Percentiles rank a stretch among this genome's conserved stretches.
Conservation (phyloP, 768 basidiomycete species). For the Suillus cothurnatus region DNA sequence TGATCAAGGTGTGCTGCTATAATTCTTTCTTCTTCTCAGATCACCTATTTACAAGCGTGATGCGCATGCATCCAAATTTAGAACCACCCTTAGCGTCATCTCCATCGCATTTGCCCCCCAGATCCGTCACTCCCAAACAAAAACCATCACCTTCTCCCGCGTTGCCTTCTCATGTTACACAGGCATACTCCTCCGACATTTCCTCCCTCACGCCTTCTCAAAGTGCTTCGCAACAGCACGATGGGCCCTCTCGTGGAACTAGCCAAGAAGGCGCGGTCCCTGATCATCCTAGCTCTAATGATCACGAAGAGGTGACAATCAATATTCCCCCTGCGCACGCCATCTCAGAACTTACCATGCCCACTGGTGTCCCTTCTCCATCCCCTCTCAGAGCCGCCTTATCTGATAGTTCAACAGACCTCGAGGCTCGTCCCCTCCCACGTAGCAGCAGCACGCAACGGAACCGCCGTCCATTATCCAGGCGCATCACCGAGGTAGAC, state of each 20-base stretch:
- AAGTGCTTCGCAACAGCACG: slow-evolving; percentile 60
- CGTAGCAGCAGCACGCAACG: slow-evolving; percentile 11
- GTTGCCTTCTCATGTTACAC: slow-evolving; percentile 10
- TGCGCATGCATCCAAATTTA: not conserved
- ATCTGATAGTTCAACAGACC: not conserved
- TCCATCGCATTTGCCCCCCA: slow-evolving; percentile 9
- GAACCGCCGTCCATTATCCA: slow-evolving; percentile 25
- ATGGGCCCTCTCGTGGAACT: slow-evolving; percentile 19
- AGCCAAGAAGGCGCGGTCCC: slow-evolving; percentile 21
- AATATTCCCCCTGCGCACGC: slow-evolving; percentile 28
- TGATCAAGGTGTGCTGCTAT: slow-evolving; percentile 7
- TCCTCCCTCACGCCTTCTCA: slow-evolving; percentile 79
- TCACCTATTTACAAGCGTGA: not conserved
- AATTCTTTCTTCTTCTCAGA: not conserved
- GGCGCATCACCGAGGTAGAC: slow-evolving; percentile 27
- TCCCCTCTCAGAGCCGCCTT: slow-evolving; percentile 2
- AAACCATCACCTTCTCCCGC: slow-evolving; percentile 13
- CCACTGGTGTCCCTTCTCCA: slow-evolving; percentile 20
- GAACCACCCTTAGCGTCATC: slow-evolving; percentile 7
- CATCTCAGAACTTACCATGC: slow-evolving; percentile 29
- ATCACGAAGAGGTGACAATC: slow-evolving; percentile 20
- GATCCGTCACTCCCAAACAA: slow-evolving; percentile 5
- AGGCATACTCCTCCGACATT: slow-evolving; percentile 46
- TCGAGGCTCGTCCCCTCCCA: not conserved
- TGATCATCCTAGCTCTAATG: not conserved